Conservation (phyloP, 495 filamentous ascomycete species). For the Evernia prunastri region DNA sequence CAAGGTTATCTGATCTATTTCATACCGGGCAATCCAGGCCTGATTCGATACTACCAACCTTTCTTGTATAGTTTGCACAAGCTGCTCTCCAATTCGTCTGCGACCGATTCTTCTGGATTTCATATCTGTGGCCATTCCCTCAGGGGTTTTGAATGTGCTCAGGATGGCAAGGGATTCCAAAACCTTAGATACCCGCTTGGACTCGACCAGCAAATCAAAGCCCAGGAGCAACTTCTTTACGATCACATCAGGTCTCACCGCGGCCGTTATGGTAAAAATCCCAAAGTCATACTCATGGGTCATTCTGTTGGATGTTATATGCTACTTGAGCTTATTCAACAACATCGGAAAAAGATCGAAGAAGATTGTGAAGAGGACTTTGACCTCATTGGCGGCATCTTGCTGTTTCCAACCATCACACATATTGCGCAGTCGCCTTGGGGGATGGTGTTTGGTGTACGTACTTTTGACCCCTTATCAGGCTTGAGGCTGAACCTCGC, state of each 20-base stretch:
- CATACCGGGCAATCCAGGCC: constrained; percentile 81
- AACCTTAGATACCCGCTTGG: constrained; percentile 33
- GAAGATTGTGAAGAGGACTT: constrained; percentile 27
- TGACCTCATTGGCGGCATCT: constrained; percentile 52
- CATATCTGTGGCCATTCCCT: constrained; percentile 66
- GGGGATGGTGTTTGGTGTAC: constrained; percentile 52
- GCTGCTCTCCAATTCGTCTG: constrained; percentile 22
- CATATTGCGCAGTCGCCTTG: constrained; percentile 62
- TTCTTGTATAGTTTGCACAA: constrained; percentile 54
- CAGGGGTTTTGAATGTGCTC: constrained; percentile 58
- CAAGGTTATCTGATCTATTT: constrained; percentile 48
- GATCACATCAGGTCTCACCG: constrained; percentile 12
- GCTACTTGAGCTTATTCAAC: constrained; percentile 61
- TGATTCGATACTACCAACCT: constrained; percentile 71
- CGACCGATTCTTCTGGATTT: constrained; percentile 36
- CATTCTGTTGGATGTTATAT: constrained; percentile 81
- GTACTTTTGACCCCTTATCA: constrained; percentile 13
- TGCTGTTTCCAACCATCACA: constrained; percentile 73
- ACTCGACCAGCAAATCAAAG: constrained; percentile 59
- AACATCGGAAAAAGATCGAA: constrained; percentile 36
- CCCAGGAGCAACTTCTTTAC: constrained; percentile 36
- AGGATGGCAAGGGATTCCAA: constrained; percentile 30
- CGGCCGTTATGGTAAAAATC: constrained; percentile 15
- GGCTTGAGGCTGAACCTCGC: neutral
- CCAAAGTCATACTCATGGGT: constrained; percentile 66